A percentile compares a stretch with the other conserved stretches of the same genome.
phyloP scores from a whole-genome alignment of 148 eudicot species.

The Tetragonia tetragonoides region DNA sequence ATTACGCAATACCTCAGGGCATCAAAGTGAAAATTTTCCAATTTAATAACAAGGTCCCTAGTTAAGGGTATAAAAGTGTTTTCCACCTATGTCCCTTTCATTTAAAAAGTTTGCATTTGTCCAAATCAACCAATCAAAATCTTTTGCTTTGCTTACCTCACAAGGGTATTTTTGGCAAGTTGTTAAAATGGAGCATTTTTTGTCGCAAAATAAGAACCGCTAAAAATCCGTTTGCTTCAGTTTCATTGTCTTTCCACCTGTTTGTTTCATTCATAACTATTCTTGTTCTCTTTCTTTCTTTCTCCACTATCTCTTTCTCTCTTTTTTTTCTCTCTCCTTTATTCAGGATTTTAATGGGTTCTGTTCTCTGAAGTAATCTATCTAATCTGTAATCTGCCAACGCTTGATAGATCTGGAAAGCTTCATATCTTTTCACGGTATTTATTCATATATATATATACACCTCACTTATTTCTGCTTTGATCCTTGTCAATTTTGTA shows the following conservation, averaged over 20 bases:
- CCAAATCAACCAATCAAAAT: slow-evolving; percentile 33
- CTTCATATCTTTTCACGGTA: slow-evolving; percentile 23
- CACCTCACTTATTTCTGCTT: not conserved
- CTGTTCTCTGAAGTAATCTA: slow-evolving; percentile 5
- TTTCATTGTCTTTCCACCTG: slow-evolving; percentile 13
- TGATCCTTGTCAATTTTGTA: not conserved
- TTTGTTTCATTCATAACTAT: slow-evolving; percentile 14
- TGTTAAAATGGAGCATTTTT: not conserved
- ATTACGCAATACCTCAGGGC: no score
- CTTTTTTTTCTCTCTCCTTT: not conserved
- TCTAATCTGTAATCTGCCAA: not conserved
- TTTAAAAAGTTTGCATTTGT: slow-evolving; percentile 35
- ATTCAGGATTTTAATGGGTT: slow-evolving; percentile 17
- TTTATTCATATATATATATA: not conserved
- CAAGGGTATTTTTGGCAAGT: slow-evolving; percentile 19
- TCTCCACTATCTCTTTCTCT: not conserved
- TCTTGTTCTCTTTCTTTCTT: slow-evolving; percentile 17
- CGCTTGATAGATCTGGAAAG: slow-evolving; percentile 21
- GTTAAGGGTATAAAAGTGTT: slow-evolving; percentile 6
- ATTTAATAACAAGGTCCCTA: not conserved
- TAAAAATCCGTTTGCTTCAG: slow-evolving; percentile 11
- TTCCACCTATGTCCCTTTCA: slow-evolving; percentile 10
- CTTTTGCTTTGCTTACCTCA: slow-evolving; percentile 14
- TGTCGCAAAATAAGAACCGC: slow-evolving; percentile 26
- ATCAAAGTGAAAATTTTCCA: no score